Percentiles rank a stretch among this genome's conserved stretches.
phyloP scores from a whole-genome alignment of 148 eudicot genomes.

The Selenicereus undatus region DNA sequence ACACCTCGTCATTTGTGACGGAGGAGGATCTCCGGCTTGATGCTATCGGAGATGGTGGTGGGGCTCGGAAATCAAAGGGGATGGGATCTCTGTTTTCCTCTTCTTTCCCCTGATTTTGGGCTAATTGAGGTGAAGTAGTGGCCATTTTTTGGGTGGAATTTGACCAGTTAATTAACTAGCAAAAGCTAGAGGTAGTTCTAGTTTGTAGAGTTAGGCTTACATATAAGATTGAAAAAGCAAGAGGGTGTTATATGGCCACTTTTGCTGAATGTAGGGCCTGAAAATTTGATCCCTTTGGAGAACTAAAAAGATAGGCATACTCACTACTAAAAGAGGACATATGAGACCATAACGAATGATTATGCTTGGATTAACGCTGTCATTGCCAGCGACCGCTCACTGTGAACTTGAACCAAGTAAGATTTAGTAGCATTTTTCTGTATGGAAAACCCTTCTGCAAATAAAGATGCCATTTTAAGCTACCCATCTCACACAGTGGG shows the following conservation, averaged over 20 bases:
- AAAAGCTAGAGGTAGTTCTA: conserved; percentile 12
- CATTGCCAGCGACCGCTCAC: neutral
- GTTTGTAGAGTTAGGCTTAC: neutral
- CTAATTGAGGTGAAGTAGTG: conserved; percentile 14
- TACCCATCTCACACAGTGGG: too few species aligned
- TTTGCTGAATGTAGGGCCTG: too few species aligned
- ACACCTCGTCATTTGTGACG: conserved; percentile 58
- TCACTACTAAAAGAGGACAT: neutral
- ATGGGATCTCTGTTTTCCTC: conserved; percentile 15
- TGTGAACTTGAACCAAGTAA: neutral
- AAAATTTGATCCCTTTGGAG: too few species aligned
- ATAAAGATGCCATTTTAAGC: too few species aligned
- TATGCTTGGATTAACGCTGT: neutral
- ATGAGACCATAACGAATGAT: neutral
- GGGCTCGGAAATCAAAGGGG: conserved; percentile 64
- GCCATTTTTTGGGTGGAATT: conserved; percentile 26
- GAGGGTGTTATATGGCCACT: neutral
- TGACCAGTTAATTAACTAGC: neutral
- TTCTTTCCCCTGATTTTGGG: conserved; percentile 3
- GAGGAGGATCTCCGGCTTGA: conserved; percentile 61
- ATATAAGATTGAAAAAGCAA: neutral
- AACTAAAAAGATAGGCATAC: too few species aligned
- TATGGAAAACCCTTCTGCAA: too few species aligned
- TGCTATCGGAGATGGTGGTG: conserved; percentile 83
- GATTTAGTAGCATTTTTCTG: neutral